These are phyloP conservation scores for Gaertneriomyces sp. DNA, from an alignment of 192 early-diverging fungal species.

Conservation along the genomic window DNA sequence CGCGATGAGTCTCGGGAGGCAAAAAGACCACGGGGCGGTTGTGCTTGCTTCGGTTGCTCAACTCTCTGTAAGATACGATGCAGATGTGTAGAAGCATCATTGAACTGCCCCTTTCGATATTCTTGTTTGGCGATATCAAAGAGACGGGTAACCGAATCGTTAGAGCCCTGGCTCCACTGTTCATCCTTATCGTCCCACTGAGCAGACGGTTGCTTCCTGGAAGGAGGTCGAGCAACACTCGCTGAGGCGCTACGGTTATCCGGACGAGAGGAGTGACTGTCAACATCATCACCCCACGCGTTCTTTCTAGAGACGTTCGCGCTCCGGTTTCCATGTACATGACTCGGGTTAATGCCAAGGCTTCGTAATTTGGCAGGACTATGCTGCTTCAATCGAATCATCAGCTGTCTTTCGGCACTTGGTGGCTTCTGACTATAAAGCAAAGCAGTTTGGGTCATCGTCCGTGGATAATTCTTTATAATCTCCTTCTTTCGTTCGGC, in stretches of 20 bases:
- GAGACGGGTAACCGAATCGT: slow-evolving; percentile 12
- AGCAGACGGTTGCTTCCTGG: background rate
- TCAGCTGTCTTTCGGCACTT: slow-evolving; percentile 34
- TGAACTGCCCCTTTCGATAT: slow-evolving; percentile 27
- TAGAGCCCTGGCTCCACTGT: background rate
- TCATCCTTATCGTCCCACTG: slow-evolving; percentile 5
- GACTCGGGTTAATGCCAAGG: slow-evolving; percentile 29
- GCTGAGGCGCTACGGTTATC: slow-evolving; percentile 1
- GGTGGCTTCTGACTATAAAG: slow-evolving; percentile 46
- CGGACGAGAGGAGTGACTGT: slow-evolving; percentile 5
- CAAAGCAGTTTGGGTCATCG: slow-evolving; percentile 53
- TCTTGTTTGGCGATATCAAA: slow-evolving; percentile 35
- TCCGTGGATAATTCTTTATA: slow-evolving; percentile 43
- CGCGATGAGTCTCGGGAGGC: background rate
- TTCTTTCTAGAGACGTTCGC: too few relatives aligned
- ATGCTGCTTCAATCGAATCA: slow-evolving; percentile 24
- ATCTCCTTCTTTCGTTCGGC: slow-evolving; percentile 20
- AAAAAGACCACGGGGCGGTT: slow-evolving; percentile 9
- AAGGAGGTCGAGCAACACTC: background rate
- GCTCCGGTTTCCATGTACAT: slow-evolving; percentile 4
- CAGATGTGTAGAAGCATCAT: slow-evolving; percentile 26
- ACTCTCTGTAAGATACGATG: slow-evolving; percentile 18
- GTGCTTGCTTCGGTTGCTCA: background rate
- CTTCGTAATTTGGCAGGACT: slow-evolving; percentile 34
- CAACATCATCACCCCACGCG: background rate